Conservation (phyloP, 768 basidiomycete species). For the Russula brevipes region DNA sequence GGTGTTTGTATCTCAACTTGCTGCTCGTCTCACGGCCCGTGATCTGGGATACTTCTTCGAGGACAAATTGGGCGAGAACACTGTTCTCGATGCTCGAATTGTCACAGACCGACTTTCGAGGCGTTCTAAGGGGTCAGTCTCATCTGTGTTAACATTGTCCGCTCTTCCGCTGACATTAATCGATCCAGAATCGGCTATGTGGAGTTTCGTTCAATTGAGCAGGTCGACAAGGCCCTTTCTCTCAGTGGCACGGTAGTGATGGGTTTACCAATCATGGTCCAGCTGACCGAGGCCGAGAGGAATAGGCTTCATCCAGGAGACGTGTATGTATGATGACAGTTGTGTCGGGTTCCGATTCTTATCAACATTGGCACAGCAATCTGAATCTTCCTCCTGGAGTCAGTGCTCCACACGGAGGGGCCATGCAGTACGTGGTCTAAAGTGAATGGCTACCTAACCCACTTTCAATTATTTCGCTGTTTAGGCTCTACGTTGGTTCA, state of each 20-base stretch:
- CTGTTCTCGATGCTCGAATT: slow-evolving; percentile 93
- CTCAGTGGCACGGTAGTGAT: slow-evolving; percentile 95
- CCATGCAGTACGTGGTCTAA: slow-evolving; percentile 67
- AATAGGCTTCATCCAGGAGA: slow-evolving; percentile 86
- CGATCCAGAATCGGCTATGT: slow-evolving; percentile 82
- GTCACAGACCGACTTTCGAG: slow-evolving; percentile 93
- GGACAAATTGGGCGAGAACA: slow-evolving; percentile 88
- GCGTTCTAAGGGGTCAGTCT: slow-evolving; percentile 90
- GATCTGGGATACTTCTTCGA: slow-evolving; percentile 99
- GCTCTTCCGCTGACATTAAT: not conserved
- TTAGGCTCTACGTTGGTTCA: slow-evolving; percentile 92
- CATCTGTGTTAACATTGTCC: not conserved
- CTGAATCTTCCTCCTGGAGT: slow-evolving; percentile 83
- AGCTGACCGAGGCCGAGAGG: slow-evolving; percentile 94
- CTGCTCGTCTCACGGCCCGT: slow-evolving; percentile 91
- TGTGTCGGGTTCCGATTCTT: slow-evolving; percentile 16
- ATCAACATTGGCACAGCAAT: slow-evolving; percentile 42
- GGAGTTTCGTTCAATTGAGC: slow-evolving; percentile 86
- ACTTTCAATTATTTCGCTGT: slow-evolving; percentile 14
- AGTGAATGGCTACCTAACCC: slow-evolving; percentile 25
- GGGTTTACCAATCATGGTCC: slow-evolving; percentile 96
- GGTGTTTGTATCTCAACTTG: slow-evolving; percentile 97
- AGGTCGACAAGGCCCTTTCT: slow-evolving; percentile 85
- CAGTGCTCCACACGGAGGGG: slow-evolving; percentile 58
- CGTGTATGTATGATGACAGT: slow-evolving; percentile 47